Conservation (phyloP, 2,329 filamentous ascomycete genomes). For the Sporothrix variecibatus region DNA sequence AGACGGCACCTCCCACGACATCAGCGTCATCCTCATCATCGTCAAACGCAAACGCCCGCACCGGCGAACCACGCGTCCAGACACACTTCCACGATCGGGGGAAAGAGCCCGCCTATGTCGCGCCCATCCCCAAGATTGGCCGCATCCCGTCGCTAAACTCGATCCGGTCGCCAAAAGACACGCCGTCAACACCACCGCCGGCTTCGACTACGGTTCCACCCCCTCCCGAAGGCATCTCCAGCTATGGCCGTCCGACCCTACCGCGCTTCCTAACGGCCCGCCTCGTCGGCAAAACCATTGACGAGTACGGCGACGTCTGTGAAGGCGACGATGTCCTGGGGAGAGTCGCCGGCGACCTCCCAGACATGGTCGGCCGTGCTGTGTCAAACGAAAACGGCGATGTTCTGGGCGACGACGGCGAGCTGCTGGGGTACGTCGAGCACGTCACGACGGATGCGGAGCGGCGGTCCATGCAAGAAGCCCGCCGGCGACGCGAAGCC, state of each 20-base stretch:
- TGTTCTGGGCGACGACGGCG: constrained; percentile 47
- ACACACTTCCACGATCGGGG: constrained; percentile 20
- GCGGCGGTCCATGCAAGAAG: background rate
- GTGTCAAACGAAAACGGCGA: constrained; percentile 47
- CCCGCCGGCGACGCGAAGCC: background rate
- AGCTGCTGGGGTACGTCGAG: constrained; percentile 48
- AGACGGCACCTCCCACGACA: background rate
- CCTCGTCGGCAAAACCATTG: constrained; percentile 51
- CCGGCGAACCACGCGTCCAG: constrained; percentile 2
- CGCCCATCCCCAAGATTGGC: constrained; percentile 43
- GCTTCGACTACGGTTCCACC: background rate
- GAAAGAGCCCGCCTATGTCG: constrained; percentile 40
- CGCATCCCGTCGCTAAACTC: constrained; percentile 39
- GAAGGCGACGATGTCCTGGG: constrained; percentile 54
- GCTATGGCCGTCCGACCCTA: constrained; percentile 36
- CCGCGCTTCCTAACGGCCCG: constrained; percentile 35
- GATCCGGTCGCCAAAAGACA: constrained; percentile 32
- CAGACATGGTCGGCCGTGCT: constrained; percentile 54
- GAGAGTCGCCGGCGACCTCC: constrained; percentile 55
- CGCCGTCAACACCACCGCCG: background rate
- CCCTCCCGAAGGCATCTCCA: constrained; percentile 28
- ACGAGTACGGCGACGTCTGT: constrained; percentile 58
- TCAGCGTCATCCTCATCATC: background rate
- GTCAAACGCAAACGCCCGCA: background rate
- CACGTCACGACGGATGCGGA: constrained; percentile 37